Evolutionary conservation across 2,329 filamentous ascomycete genomes (phyloP).

Genomic region (Penicillium oxalicum): DNA sequence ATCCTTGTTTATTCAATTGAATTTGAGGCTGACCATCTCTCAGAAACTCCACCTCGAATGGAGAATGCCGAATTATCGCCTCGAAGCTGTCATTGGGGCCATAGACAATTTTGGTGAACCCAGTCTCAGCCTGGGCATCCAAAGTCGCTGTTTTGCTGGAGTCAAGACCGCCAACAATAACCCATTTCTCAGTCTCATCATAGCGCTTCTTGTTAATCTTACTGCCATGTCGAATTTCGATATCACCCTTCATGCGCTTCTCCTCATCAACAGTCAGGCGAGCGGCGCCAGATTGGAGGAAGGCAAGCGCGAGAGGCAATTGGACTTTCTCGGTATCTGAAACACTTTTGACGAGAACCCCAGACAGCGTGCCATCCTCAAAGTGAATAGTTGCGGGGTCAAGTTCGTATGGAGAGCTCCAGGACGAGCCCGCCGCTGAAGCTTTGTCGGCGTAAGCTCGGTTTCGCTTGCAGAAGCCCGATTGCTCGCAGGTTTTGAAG

Average conservation of each 20-base stretch:
- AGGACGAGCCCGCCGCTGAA: slow-evolving; percentile 57
- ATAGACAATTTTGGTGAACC: slow-evolving; percentile 69
- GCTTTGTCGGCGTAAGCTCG: slow-evolving; percentile 79
- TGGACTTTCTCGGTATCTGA: slow-evolving; percentile 62
- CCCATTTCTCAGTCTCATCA: slow-evolving; percentile 83
- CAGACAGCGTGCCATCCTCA: slow-evolving; percentile 72
- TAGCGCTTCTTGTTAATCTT: slow-evolving; percentile 85
- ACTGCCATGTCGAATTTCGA: slow-evolving; percentile 79
- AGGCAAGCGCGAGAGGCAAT: slow-evolving; percentile 77
- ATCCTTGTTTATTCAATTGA: slow-evolving; percentile 81
- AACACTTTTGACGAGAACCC: slow-evolving; percentile 73
- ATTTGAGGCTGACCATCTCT: slow-evolving; percentile 75
- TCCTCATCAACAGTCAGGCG: slow-evolving; percentile 89
- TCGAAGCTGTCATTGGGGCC: slow-evolving; percentile 71
- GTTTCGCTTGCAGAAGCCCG: slow-evolving; percentile 95
- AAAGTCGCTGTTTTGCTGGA: slow-evolving; percentile 67
- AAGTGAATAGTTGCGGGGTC: slow-evolving; percentile 66
- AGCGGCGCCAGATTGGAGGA: slow-evolving; percentile 82
- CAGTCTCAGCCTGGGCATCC: slow-evolving; percentile 57
- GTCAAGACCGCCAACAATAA: slow-evolving; percentile 73
- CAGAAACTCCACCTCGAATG: slow-evolving; percentile 81
- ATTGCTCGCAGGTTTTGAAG: slow-evolving; percentile 94
- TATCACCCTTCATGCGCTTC: slow-evolving; percentile 78
- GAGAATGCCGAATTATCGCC: slow-evolving; percentile 74
- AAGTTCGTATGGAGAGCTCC: slow-evolving; percentile 76